A percentile compares a stretch with the other conserved stretches of the same genome.
phyloP scores from a whole-genome alignment of 768 basidiomycete genomes.

The Hygrocybe coccinea region DNA sequence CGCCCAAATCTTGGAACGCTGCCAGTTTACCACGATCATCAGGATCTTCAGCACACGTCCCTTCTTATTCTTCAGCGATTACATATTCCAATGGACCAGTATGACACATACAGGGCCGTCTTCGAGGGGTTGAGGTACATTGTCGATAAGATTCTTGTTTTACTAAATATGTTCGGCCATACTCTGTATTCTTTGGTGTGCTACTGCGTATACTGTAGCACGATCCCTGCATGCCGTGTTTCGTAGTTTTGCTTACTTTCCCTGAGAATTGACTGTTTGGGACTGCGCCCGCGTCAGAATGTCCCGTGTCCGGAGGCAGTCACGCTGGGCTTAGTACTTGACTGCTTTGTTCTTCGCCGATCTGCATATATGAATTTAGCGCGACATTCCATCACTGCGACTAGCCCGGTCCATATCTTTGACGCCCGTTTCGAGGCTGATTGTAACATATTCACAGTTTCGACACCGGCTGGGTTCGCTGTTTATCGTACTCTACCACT shows the following conservation, averaged over 20 bases:
- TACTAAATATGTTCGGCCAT: too few species aligned
- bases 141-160: not conserved
- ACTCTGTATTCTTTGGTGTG: too few species aligned
- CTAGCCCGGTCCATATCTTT: slow-evolving; percentile 67
- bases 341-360: not conserved
- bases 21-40: slow-evolving; percentile 25
- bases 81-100: not conserved
- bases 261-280: too few species aligned
- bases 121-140: not conserved
- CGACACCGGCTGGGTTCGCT: slow-evolving; percentile 78
- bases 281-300: too few species aligned
- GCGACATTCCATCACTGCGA: slow-evolving; percentile 76
- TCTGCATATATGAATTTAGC: slow-evolving; percentile 70
- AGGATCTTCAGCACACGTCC: not conserved
- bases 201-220: too few species aligned
- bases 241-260: too few species aligned
- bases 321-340: not conserved
- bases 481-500: slow-evolving; percentile 76
- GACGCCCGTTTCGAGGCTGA: slow-evolving; percentile 80
- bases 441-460: slow-evolving; percentile 71
- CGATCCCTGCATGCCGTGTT: too few species aligned
- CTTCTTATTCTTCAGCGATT: not conserved
- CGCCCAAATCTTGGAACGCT: slow-evolving; percentile 72
- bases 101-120: not conserved
- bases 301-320: too few species aligned